phyloP scores from a whole-genome alignment of 2,329 filamentous ascomycete genomes.

The Colletotrichum spinosum region DNA sequence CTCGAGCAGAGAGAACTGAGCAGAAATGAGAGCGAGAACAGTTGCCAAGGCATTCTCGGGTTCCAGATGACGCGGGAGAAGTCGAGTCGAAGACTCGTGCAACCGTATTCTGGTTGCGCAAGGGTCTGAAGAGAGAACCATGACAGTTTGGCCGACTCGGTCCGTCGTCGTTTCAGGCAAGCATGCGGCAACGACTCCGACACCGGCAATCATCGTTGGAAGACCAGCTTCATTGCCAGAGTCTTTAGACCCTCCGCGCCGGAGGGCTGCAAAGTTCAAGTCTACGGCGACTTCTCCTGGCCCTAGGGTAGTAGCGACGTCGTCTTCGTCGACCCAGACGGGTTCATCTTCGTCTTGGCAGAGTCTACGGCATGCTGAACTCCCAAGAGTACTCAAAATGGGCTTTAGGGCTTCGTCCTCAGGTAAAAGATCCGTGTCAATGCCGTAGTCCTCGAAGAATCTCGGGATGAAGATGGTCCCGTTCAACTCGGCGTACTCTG shows the following conservation, averaged over 20 bases:
- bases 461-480: slow-evolving; percentile 32
- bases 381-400: neutral
- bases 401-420: neutral
- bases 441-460: slow-evolving; percentile 25
- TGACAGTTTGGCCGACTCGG: neutral
- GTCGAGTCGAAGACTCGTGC: neutral
- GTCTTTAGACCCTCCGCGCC: no score
- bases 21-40: neutral
- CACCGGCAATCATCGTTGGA: neutral
- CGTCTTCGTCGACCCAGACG: neutral
- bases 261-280: neutral
- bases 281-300: neutral
- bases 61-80: neutral
- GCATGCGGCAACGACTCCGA: neutral
- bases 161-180: neutral
- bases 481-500: slow-evolving; percentile 35
- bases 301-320: neutral
- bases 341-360: neutral
- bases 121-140: neutral
- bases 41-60: neutral
- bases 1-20: slow-evolving; percentile 41
- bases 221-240: neutral
- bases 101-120: neutral
- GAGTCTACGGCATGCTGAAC: neutral
- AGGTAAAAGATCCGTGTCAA: slow-evolving; percentile 10